phyloP scores from a whole-genome alignment of 768 basidiomycete genomes.

The Baorangia bicolor region DNA sequence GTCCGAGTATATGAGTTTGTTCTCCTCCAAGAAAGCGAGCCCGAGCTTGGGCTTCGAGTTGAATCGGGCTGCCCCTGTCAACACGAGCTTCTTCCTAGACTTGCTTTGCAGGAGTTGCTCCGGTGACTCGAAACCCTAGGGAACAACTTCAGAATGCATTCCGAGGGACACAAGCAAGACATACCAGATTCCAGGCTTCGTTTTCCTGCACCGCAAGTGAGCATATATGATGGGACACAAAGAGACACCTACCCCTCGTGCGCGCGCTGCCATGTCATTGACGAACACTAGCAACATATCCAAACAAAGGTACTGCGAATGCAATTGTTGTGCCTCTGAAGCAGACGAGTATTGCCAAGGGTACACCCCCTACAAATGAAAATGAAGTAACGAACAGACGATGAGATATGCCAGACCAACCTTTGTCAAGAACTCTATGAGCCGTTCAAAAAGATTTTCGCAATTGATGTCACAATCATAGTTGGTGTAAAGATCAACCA shows the following conservation, averaged over 20 bases:
- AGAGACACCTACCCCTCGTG: conserved; percentile 42
- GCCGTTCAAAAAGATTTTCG: conserved; percentile 91
- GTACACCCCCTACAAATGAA: conserved; percentile 66
- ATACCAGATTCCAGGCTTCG: conserved; percentile 65
- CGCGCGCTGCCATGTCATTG: conserved; percentile 79
- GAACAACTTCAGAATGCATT: neutral
- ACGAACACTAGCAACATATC: conserved; percentile 87
- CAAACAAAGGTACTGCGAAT: conserved; percentile 82
- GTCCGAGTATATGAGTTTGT: conserved; percentile 80
- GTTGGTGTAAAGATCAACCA: conserved; percentile 94
- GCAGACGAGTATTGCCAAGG: conserved; percentile 58
- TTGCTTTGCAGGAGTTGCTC: conserved; percentile 66
- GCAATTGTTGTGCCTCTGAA: conserved; percentile 64
- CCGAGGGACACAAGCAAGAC: conserved; percentile 20
- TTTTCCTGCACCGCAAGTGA: conserved; percentile 33
- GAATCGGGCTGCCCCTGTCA: conserved; percentile 82
- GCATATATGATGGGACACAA: conserved; percentile 7
- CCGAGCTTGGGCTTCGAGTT: conserved; percentile 93
- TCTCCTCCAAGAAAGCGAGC: conserved; percentile 87
- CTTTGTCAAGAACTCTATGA: conserved; percentile 86
- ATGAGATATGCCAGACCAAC: conserved; percentile 39
- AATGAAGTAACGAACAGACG: conserved; percentile 5
- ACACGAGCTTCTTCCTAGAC: conserved; percentile 81
- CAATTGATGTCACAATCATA: conserved; percentile 98
- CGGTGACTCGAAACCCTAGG: conserved; percentile 54